Conservation (phyloP, 768 basidiomycete species). For the Hebeloma cylindrosporum region DNA sequence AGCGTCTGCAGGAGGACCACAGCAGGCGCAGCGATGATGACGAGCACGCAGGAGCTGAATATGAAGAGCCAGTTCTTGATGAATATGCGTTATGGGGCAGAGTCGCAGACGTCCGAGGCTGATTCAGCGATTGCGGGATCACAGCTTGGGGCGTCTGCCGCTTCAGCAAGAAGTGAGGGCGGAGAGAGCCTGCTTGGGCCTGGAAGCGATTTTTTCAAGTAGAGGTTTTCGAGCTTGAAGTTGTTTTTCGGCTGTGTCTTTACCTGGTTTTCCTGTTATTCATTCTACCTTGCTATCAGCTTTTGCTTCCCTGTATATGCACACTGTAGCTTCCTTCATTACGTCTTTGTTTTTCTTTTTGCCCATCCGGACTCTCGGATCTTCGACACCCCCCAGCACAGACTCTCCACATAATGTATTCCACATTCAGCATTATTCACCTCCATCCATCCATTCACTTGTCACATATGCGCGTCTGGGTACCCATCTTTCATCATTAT, state of each 20-base stretch:
- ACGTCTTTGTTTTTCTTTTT: background rate
- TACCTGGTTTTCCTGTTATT: background rate
- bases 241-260: background rate
- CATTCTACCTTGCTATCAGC: background rate
- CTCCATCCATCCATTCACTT: no score
- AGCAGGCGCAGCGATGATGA: constrained; percentile 27
- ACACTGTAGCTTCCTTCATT: background rate
- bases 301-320: constrained; percentile 2
- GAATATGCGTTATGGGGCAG: constrained; percentile 21
- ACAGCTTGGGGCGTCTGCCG: constrained; percentile 7
- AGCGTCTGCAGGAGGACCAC: constrained; percentile 10
- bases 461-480: no score
- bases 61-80: constrained; percentile 40
- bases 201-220: constrained; percentile 30
- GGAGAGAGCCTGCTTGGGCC: constrained; percentile 25
- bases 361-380: background rate
- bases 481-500: no score
- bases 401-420: no score
- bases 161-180: constrained; percentile 13
- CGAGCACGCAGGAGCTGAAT: constrained; percentile 40
- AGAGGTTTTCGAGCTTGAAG: constrained; percentile 1
- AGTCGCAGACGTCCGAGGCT: constrained; percentile 11
- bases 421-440: no score
- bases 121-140: constrained; percentile 14
- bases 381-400: background rate